Base-by-base conservation (phyloP, 31 red algal genomes). In the Porphyra umbilicalis region DNA sequence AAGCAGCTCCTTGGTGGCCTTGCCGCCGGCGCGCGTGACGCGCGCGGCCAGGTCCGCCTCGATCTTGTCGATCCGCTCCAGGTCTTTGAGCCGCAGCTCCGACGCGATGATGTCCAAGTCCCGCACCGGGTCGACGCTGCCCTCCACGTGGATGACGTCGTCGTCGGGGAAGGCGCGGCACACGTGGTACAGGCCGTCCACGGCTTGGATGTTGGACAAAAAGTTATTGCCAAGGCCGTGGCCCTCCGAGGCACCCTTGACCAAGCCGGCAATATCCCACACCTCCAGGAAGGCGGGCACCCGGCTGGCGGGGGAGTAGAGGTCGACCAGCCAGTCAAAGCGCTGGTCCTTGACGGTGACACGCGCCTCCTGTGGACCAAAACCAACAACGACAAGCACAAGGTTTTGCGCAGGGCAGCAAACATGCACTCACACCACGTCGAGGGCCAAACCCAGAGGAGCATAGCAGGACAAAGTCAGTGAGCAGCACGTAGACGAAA, bases 151-250 rank as follows among this genome's bases (percentile, higher is more conserved):
- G 5, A 87, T 94, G 0, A 99, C 94, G 75, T 94, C 97, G 79
- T 90, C 94, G 78, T 99, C 92, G 9, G 88, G 86, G 81, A 99
- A 99, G 1, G 85, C 97, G 9, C 97, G 89, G 39, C 91, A 94
- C 74, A 99, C 86, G 79, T 96, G 91, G 57, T 92, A 96, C 13
- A 99, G 83, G 8, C 94, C 97, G 80, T 99, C 97, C n/a, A 99
- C 97, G 6, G 94, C 93, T 35, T 96, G 91, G 40, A 99, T 99
- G 39, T 96, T 87, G 75, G 92, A 95, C 40, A 99, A 83, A 85
- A 99, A 99, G 9, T 85, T 86, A 67, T 97, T 99, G 9, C 97
- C 97, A n/a, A 99, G 85, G 38, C 97, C 97, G 68, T 99, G 94
- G 8, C 97, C 97, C 38, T 97, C 92, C 18, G 83, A 80, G 5